phyloP scores from a whole-genome alignment of 2,329 filamentous ascomycete species.

The Ambrosiella xylebori region DNA sequence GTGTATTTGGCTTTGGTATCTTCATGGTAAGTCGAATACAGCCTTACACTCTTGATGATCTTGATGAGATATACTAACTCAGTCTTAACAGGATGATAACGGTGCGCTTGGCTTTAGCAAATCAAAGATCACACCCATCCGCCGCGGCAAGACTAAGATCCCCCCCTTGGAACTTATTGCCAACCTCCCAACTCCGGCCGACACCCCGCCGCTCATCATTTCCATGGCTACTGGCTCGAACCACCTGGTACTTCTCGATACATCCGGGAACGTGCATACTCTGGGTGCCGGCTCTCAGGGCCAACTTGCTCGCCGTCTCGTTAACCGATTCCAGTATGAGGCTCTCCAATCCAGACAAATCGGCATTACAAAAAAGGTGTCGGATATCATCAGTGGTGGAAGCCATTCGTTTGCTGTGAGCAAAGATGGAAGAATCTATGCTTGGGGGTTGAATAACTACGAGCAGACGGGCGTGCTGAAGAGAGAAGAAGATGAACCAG shows the following conservation, averaged over 20 bases:
- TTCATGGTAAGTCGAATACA: constrained; percentile 29
- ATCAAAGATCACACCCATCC: constrained; percentile 15
- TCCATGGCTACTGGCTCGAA: constrained; percentile 38
- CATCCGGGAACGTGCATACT: constrained; percentile 32
- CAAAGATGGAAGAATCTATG: constrained; percentile 43
- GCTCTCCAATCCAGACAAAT: constrained; percentile 27
- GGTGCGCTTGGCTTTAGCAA: constrained; percentile 34
- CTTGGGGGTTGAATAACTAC: constrained; percentile 57
- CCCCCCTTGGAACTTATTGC: constrained; percentile 10
- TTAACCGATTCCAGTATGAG: constrained; percentile 32
- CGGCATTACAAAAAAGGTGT: constrained; percentile 20
- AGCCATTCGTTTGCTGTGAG: constrained; percentile 53
- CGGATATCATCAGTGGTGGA: constrained; percentile 30
- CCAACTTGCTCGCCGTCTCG: constrained; percentile 24
- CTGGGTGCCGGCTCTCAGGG: constrained; percentile 40
- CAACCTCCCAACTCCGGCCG: constrained; percentile 25
- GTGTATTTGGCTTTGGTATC: constrained; percentile 50
- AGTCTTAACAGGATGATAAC: constrained; percentile 21
- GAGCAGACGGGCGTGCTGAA: constrained; percentile 44
- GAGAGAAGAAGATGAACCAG: constrained; percentile 31
- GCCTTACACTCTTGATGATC: not conserved
- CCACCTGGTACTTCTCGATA: constrained; percentile 37
- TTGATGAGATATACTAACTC: not conserved
- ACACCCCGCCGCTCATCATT: constrained; percentile 32
- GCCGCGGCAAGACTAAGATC: not conserved